Base-by-base conservation (phyloP, 208 protist species). In the Leishmania tropica region DNA sequence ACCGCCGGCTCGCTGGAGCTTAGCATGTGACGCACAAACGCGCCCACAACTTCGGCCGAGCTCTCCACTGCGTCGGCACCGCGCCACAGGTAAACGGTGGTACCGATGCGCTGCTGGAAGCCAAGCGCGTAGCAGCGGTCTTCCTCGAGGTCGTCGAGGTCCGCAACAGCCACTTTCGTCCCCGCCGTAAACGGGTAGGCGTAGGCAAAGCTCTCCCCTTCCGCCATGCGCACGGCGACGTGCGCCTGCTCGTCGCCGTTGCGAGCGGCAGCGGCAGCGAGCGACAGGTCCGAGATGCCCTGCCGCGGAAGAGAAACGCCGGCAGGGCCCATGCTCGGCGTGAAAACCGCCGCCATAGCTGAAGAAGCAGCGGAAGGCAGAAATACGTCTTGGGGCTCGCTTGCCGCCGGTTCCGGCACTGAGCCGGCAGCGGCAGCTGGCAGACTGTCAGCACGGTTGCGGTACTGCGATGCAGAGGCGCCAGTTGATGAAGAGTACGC, bases 71-170 rank as follows among this genome's bases (percentile, higher is more conserved):
- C 91, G 45, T 78, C 37, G 11, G 62, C 74, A 28, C 91, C 90
- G 56, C 92, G 76, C 90, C 93, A 93, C 40, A 94, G 75, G 72
- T 91, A 94, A 31, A 90, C 84, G 4, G 60, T 83, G 54, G 79
- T 87, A 17, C 78, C 74, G 15, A 60, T 70, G 8, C 75, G 83
- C 51, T 78, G 68, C 24, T 90, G 91, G 40, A 94, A 80, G 72
- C 89, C 75, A 54, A 95, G 79, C 15, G 81, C 86, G 85, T 95
- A 96, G 83, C 87, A 90, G 60, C 78, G 37, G 37, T 87, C 83
- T 15, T 87, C 37, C 47, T 88, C 84, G 48, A 96, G 85, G 80
- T 96, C 93, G 8, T 87, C 83, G 15, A 93, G 67, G 60, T 89
- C 84, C n/a, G 89, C 51, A 42, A 93, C 78, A 10, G 87, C 53